Evolutionary conservation across 164 flowering plant species (phyloP), one percentile per base, ranked within the genome.

Genomic region (Tetracentron sinense): DNA sequence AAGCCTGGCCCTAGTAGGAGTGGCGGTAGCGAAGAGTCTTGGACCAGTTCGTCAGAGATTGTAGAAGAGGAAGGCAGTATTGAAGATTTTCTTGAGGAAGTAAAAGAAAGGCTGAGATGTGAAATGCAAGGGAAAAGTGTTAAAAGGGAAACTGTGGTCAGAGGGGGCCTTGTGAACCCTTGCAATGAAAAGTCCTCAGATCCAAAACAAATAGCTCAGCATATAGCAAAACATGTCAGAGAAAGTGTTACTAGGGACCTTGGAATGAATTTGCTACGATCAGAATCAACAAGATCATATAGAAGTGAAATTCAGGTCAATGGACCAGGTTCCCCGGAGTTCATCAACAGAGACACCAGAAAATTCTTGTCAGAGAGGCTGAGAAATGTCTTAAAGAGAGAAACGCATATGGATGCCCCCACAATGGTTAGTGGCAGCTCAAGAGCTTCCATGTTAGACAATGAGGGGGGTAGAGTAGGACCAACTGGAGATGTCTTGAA

Each of bases 11-110:
- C 83, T 75, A 86, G 88, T 61, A 80, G 74, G 66, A 60, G 72
- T 63, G 68, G 58, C 46, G 68, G 61, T 59, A 72, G 55, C 58
- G 87, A 83, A 42, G 87, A 84, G n/a, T 77, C 85, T 23, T 79
- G 83, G 79, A 60, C 76, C 47, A 74, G 81, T 61, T 78, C 88
- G 52, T 75, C 90, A 15, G 80, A 83, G 42, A 74, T 68, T 35
- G 65, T 72, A 27, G 87, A 74, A 66, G 87, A 81, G 23, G 77
- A 82, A 72, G 82, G 74, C 22, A 78, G 85, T 38, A 85, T 92
- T 35, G 90, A 90, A 72, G 82, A 83, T 75, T 85, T 92, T 74
- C 92, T 92, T 46, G 90, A 87, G 75, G 98, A 90, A 77, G 96
- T 92, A 60, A 90, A 83, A 71, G 92, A 85, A 60, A 78, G 92